These are phyloP conservation scores for Hypoxylon cercidicola DNA, from an alignment of 495 filamentous ascomycete species.

Conservation along the genomic window DNA sequence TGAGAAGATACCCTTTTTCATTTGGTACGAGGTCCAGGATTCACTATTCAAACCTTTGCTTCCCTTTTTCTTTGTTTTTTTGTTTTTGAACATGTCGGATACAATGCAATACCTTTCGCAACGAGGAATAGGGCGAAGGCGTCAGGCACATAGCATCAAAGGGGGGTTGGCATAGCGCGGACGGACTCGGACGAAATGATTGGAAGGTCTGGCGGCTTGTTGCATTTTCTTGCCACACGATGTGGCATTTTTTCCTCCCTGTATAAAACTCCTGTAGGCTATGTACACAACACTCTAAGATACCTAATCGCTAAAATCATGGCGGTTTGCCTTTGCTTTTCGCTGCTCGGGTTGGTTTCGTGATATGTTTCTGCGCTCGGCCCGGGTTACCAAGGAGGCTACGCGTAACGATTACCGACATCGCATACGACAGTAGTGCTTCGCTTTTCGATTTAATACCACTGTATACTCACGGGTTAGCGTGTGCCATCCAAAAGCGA, in stretches of 20 bases:
- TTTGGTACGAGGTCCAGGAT: neutral
- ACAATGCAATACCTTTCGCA: slow-evolving; percentile 9
- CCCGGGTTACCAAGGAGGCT: too few species aligned
- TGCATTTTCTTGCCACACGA: slow-evolving; percentile 23
- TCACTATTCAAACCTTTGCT: slow-evolving; percentile 2
- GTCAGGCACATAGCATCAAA: slow-evolving; percentile 39
- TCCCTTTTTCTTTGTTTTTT: slow-evolving; percentile 3
- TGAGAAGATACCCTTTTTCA: slow-evolving; percentile 35
- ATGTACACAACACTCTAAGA: slow-evolving; percentile 32
- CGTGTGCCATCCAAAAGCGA: too few species aligned
- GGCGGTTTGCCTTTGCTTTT: slow-evolving; percentile 4
- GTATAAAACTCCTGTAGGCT: slow-evolving; percentile 23
- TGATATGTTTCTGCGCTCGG: too few species aligned
- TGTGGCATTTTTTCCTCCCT: neutral
- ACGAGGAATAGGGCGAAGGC: slow-evolving; percentile 32
- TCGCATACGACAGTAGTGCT: too few species aligned
- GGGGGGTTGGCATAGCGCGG: slow-evolving; percentile 28
- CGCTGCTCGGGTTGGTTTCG: neutral
- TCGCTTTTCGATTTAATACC: too few species aligned
- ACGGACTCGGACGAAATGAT: slow-evolving; percentile 25
- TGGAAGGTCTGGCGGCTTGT: slow-evolving; percentile 13
- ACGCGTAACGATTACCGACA: too few species aligned
- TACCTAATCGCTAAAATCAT: slow-evolving; percentile 24
- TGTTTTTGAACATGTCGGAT: slow-evolving; percentile 3
- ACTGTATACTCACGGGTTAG: too few species aligned